Conservation (phyloP, 768 basidiomycete species). For the Auricularia cornea region DNA sequence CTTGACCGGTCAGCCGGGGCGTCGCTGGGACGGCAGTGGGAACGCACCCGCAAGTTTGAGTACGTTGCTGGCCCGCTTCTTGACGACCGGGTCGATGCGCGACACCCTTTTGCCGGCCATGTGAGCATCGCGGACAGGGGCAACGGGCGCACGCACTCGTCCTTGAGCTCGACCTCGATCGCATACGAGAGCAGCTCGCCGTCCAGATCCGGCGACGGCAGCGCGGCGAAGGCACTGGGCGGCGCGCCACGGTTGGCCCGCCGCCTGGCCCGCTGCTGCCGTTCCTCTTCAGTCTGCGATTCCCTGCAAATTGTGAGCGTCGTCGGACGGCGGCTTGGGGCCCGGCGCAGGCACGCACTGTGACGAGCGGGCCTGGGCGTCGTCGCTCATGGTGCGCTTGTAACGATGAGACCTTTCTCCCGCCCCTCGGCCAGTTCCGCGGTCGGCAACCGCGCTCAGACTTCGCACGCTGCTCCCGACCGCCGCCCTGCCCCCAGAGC, state of each 20-base stretch:
- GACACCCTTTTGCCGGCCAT: neutral
- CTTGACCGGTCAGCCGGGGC: slow-evolving; percentile 8
- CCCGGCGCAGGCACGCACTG: neutral
- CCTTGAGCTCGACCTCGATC: slow-evolving; percentile 1
- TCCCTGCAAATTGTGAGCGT: neutral
- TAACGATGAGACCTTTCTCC: too few species aligned
- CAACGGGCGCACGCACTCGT: neutral
- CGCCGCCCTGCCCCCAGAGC: too few species aligned
- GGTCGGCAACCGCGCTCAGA: too few species aligned
- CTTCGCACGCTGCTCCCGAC: too few species aligned
- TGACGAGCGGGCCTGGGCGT: neutral
- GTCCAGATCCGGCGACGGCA: neutral
- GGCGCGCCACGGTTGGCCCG: neutral
- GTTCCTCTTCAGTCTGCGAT: neutral
- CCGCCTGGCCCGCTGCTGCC: neutral
- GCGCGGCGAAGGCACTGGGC: neutral
- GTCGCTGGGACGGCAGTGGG: neutral
- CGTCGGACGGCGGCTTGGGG: neutral
- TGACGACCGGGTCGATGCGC: slow-evolving; percentile 21
- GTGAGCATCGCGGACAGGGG: neutral
- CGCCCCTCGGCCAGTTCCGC: too few species aligned
- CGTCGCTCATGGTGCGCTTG: neutral
- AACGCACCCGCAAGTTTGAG: slow-evolving; percentile 44
- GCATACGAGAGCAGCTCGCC: slow-evolving; percentile 1
- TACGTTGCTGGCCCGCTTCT: slow-evolving; percentile 73